These are phyloP conservation scores for Cercophora newfieldiana DNA, from an alignment of 495 filamentous ascomycete genomes.

Conservation along the genomic window DNA sequence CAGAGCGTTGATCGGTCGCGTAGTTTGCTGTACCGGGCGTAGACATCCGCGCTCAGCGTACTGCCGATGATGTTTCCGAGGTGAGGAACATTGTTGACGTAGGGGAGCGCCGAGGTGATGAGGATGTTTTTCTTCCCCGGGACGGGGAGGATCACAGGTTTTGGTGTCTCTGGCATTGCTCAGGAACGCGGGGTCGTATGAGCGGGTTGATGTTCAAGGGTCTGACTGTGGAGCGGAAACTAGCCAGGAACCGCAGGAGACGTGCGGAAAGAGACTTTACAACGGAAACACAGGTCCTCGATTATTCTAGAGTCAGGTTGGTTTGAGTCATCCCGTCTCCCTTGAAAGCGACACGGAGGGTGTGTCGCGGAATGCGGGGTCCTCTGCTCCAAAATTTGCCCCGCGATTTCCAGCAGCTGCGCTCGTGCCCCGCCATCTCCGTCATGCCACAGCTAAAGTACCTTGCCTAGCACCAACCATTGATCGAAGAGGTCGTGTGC, in stretches of 20 bases:
- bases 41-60: constrained; percentile 76
- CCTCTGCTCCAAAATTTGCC: constrained; percentile 18
- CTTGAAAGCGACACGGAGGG: constrained; percentile 2
- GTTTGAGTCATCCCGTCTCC: constrained; percentile 16
- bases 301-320: constrained; percentile 1
- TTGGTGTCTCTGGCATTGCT: constrained; percentile 21
- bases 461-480: not conserved
- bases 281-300: not conserved
- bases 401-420: constrained; percentile 16
- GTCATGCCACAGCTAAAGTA: constrained; percentile 3
- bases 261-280: not conserved
- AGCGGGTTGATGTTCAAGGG: not conserved
- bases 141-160: constrained; percentile 38
- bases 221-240: not conserved
- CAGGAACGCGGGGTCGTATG: not conserved
- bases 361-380: constrained; percentile 12
- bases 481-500: not conserved
- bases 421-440: constrained; percentile 9
- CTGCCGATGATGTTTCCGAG: constrained; percentile 92
- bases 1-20: constrained; percentile 43
- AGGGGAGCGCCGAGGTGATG: constrained; percentile 71
- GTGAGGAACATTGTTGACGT: constrained; percentile 96
- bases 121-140: constrained; percentile 55
- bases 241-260: not conserved
- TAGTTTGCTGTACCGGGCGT: constrained; percentile 48